phyloP scores from a whole-genome alignment of 768 basidiomycete species.

The Suillus hirtellus region DNA sequence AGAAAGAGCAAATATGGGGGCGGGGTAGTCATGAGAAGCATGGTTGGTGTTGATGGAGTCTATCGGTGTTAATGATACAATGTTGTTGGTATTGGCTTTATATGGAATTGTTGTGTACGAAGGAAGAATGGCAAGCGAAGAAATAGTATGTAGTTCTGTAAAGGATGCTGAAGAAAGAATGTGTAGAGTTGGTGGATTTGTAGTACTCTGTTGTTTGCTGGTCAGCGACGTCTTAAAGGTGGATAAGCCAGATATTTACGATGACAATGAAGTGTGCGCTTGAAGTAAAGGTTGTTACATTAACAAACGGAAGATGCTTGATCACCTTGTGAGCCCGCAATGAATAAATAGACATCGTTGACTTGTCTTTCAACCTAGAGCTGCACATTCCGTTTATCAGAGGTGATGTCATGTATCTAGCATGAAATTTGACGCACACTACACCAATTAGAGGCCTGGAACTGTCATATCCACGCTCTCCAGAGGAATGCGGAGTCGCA shows the following conservation, averaged over 20 bases:
- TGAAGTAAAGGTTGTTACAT: conserved; percentile 45
- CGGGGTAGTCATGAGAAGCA: conserved; percentile 17
- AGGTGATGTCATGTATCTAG: not conserved
- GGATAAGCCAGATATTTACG: conserved; percentile 40
- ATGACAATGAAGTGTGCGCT: conserved; percentile 54
- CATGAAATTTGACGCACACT: conserved; percentile 28
- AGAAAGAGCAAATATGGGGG: conserved; percentile 62
- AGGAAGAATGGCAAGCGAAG: conserved; percentile 45
- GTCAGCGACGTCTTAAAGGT: not conserved
- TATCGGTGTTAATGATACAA: conserved; percentile 42
- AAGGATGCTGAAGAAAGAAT: conserved; percentile 59
- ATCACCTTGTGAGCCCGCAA: conserved; percentile 49
- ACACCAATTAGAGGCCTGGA: conserved; percentile 37
- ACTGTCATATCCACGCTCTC: conserved; percentile 32
- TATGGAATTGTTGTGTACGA: conserved; percentile 34
- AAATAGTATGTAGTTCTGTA: conserved; percentile 49
- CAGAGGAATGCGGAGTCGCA: conserved; percentile 27
- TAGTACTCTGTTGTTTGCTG: conserved; percentile 50
- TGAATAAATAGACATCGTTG: conserved; percentile 45
- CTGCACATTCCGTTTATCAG: conserved; percentile 18
- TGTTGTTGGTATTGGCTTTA: conserved; percentile 37
- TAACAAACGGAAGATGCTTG: conserved; percentile 46
- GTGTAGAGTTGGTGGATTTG: conserved; percentile 52
- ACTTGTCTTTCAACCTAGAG: conserved; percentile 26
- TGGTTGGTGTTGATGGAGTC: conserved; percentile 18